Percentiles rank a stretch among this genome's conserved stretches.
Evolutionary conservation across 129 eudicot species (phyloP).

Genomic region (Heracleum sosnowskyi): DNA sequence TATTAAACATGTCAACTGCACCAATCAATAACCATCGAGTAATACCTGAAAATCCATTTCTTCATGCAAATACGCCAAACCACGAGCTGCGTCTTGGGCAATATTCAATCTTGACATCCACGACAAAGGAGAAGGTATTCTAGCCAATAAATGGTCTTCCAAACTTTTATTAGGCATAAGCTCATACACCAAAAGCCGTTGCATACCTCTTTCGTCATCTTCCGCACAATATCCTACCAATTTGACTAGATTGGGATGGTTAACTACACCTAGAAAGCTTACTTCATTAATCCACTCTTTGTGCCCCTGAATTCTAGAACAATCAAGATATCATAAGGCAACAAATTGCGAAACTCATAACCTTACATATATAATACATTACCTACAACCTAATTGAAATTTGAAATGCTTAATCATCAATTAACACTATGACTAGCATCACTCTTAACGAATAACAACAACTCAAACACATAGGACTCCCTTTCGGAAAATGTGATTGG

Average conservation of each 20-base stretch:
- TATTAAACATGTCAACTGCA: background rate
- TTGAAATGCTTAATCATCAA: background rate
- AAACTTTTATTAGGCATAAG: conserved; percentile 79
- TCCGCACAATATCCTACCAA: conserved; percentile 93
- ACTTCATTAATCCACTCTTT: conserved; percentile 98
- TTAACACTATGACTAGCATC: background rate
- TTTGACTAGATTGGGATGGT: conserved; percentile 90
- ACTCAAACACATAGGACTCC: too few relatives aligned
- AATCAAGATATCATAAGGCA: conserved; percentile 26
- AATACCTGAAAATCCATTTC: conserved; percentile 97
- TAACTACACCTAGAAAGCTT: conserved; percentile 74
- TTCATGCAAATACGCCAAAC: conserved; percentile 88
- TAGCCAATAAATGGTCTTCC: conserved; percentile 68
- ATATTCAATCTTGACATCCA: conserved; percentile 75
- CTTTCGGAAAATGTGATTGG: too few relatives aligned
- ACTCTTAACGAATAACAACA: too few relatives aligned
- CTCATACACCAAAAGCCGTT: conserved; percentile 80
- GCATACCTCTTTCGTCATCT: conserved; percentile 96
- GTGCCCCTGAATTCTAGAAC: conserved; percentile 97
- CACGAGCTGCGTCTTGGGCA: conserved; percentile 94
- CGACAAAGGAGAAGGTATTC: conserved; percentile 54
- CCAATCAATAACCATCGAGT: background rate
- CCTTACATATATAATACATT: background rate
- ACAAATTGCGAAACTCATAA: background rate
- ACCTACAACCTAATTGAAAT: background rate